phyloP scores from a whole-genome alignment of 768 basidiomycete species.

The Leccinum boreale region DNA sequence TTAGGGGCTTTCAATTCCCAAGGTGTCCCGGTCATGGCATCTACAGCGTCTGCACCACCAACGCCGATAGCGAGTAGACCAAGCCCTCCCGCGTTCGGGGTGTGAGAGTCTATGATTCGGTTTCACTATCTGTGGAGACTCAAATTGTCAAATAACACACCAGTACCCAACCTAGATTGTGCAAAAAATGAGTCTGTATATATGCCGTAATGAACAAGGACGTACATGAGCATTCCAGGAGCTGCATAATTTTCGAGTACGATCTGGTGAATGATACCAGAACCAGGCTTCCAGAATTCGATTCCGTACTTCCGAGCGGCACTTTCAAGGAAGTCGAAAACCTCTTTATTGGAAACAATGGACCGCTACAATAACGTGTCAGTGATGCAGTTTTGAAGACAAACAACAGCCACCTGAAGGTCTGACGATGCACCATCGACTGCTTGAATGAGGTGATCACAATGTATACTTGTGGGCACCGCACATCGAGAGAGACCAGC shows the following conservation, averaged over 20 bases:
- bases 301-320: constrained; percentile 90
- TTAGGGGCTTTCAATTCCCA: constrained; percentile 96
- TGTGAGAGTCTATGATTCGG: constrained; percentile 77
- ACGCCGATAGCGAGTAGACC: constrained; percentile 97
- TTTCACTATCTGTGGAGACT: background rate
- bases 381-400: background rate
- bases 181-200: constrained; percentile 3
- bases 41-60: constrained; percentile 98
- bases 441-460: constrained; percentile 97
- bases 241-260: constrained; percentile 98
- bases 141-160: constrained; percentile 34
- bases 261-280: constrained; percentile 94
- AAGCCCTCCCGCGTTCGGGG: constrained; percentile 96
- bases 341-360: constrained; percentile 87
- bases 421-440: constrained; percentile 84
- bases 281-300: constrained; percentile 95
- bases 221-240: constrained; percentile 88
- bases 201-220: constrained; percentile 6
- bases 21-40: constrained; percentile 96
- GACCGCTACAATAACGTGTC: constrained; percentile 52
- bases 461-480: constrained; percentile 92
- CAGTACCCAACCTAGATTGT: constrained; percentile 70
- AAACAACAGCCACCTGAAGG: constrained; percentile 54
- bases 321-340: constrained; percentile 95
- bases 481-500: constrained; percentile 81